These are phyloP conservation scores for Prosopis cineraria DNA, from an alignment of 306 rosid genomes.

Conservation along the genomic window DNA sequence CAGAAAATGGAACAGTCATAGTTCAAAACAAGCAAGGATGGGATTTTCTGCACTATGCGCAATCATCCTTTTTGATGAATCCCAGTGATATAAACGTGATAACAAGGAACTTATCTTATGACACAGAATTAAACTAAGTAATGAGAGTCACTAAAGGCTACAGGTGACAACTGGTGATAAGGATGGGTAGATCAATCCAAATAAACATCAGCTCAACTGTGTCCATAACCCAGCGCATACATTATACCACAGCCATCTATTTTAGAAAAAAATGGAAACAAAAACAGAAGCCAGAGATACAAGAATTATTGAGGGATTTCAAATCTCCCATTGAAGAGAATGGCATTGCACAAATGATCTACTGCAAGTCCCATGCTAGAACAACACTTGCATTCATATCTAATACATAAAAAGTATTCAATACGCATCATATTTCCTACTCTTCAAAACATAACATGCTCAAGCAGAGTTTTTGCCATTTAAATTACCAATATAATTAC, in stretches of 20 bases:
- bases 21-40: not conserved
- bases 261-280: not conserved
- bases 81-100: not conserved
- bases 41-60: not conserved
- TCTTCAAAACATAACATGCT: not conserved
- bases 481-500: not conserved
- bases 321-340: not conserved
- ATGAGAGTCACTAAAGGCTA: not conserved
- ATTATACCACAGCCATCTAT: not conserved
- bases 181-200: not conserved
- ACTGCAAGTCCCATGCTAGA: not conserved
- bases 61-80: not conserved
- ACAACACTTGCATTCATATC: not conserved
- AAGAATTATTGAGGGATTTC: not conserved
- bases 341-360: not conserved
- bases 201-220: not conserved
- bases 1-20: not conserved
- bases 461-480: not conserved
- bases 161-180: not conserved
- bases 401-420: not conserved
- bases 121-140: not conserved
- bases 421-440: not conserved
- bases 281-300: not conserved
- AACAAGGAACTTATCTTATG: not conserved
- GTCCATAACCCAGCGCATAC: not conserved